These are phyloP conservation scores for Candida ascalaphidarum DNA, from an alignment of 805 yeast species.

Conservation along the genomic window DNA sequence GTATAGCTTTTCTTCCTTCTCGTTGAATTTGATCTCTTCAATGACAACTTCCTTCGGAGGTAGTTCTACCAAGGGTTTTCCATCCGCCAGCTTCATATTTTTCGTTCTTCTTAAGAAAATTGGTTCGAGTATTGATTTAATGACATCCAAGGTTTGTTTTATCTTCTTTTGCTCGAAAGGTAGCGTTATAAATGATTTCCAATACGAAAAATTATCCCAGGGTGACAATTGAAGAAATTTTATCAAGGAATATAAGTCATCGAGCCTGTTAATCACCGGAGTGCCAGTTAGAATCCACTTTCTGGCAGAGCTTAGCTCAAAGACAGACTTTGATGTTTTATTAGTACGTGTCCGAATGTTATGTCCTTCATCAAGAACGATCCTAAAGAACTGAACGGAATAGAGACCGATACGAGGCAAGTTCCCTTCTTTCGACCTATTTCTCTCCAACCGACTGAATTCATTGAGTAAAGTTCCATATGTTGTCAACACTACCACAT, in stretches of 20 bases:
- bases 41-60: slow-evolving; percentile 71
- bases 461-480: slow-evolving; percentile 84
- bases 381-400: slow-evolving; percentile 64
- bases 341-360: slow-evolving; percentile 73
- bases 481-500: slow-evolving; percentile 70
- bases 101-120: slow-evolving; percentile 79
- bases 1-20: slow-evolving; percentile 58
- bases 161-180: slow-evolving; percentile 76
- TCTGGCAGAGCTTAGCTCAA: slow-evolving; percentile 52
- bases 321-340: slow-evolving; percentile 71
- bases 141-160: slow-evolving; percentile 67
- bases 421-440: slow-evolving; percentile 16
- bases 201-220: slow-evolving; percentile 76
- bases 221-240: slow-evolving; percentile 77
- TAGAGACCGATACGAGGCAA: slow-evolving; percentile 46
- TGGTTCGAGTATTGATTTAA: slow-evolving; percentile 82
- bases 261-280: slow-evolving; percentile 81
- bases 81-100: slow-evolving; percentile 67
- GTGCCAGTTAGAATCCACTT: slow-evolving; percentile 91
- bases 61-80: slow-evolving; percentile 62
- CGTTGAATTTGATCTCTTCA: slow-evolving; percentile 58
- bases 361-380: slow-evolving; percentile 88
- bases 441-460: slow-evolving; percentile 39
- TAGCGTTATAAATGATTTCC: slow-evolving; percentile 78
- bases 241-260: slow-evolving; percentile 74